These are phyloP conservation scores for Ganoderma multipileum DNA, from an alignment of 1,284 basidiomycete species.

Conservation along the genomic window DNA sequence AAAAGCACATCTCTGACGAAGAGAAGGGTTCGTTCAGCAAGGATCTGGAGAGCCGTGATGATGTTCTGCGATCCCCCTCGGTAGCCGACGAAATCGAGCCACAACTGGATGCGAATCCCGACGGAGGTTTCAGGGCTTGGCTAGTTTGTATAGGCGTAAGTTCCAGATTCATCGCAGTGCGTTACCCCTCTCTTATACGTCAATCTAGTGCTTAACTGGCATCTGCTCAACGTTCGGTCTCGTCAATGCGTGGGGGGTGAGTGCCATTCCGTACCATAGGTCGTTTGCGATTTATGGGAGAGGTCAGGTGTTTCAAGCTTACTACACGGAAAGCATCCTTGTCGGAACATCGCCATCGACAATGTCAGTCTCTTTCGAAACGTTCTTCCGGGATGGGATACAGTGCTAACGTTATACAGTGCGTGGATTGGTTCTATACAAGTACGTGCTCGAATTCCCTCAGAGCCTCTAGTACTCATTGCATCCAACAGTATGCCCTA, in stretches of 20 bases:
- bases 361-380: conserved; percentile 51
- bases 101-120: conserved; percentile 34
- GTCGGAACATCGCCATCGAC: conserved; percentile 49
- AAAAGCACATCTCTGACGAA: neutral
- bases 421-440: conserved; percentile 81
- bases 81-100: neutral
- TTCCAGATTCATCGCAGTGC: neutral
- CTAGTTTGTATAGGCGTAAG: conserved; percentile 46
- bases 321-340: conserved; percentile 47
- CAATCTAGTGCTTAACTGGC: neutral
- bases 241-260: conserved; percentile 51
- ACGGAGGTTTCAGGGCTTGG: conserved; percentile 51
- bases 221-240: conserved; percentile 46
- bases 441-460: conserved; percentile 36
- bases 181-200: neutral
- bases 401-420: conserved; percentile 40
- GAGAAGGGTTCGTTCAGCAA: neutral
- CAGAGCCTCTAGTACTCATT: neutral
- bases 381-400: neutral
- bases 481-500: conserved; percentile 45
- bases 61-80: neutral
- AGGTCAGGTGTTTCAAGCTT: conserved; percentile 51
- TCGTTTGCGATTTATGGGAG: neutral
- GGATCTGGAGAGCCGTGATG: neutral
- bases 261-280: conserved; percentile 20